Percentiles rank a stretch among this genome's conserved stretches.
Conservation (phyloP, 257 asterid species). For the Solanum ossicruentum region DNA sequence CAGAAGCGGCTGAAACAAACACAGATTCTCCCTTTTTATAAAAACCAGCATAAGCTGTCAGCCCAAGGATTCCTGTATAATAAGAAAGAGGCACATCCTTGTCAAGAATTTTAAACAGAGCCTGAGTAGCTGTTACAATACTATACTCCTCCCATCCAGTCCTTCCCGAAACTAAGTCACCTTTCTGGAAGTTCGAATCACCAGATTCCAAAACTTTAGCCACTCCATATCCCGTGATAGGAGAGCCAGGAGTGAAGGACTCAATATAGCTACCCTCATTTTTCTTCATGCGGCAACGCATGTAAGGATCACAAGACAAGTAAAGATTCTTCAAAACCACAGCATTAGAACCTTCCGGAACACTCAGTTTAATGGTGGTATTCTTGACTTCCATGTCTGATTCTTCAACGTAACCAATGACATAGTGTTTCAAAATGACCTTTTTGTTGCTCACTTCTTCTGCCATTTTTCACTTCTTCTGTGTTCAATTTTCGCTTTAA, state of each 20-base stretch:
- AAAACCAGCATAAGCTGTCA: background rate
- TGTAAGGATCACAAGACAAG: slow-evolving; percentile 42
- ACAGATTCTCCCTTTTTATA: background rate
- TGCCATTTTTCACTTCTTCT: background rate
- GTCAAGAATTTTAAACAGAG: background rate
- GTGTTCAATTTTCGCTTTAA: background rate
- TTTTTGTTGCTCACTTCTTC: slow-evolving; percentile 20
- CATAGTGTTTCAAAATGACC: slow-evolving; percentile 19
- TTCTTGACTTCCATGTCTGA: slow-evolving; percentile 11
- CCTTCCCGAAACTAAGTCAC: background rate
- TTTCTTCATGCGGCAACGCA: slow-evolving; percentile 13
- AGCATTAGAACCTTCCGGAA: slow-evolving; percentile 15
- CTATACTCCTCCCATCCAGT: background rate
- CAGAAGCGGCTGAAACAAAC: background rate
- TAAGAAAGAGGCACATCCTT: background rate
- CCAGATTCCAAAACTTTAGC: background rate
- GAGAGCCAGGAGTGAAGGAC: background rate
- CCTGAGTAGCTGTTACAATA: background rate
- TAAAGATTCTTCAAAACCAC: slow-evolving; percentile 38
- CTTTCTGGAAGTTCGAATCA: background rate
- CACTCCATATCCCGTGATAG: background rate
- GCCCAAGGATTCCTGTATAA: background rate
- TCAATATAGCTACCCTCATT: background rate
- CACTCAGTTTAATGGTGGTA: slow-evolving; percentile 8
- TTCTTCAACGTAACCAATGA: slow-evolving; percentile 15